Evolutionary conservation across 1,139 yeast genomes (phyloP).

Genomic region (Blastobotrys malaysiensis): DNA sequence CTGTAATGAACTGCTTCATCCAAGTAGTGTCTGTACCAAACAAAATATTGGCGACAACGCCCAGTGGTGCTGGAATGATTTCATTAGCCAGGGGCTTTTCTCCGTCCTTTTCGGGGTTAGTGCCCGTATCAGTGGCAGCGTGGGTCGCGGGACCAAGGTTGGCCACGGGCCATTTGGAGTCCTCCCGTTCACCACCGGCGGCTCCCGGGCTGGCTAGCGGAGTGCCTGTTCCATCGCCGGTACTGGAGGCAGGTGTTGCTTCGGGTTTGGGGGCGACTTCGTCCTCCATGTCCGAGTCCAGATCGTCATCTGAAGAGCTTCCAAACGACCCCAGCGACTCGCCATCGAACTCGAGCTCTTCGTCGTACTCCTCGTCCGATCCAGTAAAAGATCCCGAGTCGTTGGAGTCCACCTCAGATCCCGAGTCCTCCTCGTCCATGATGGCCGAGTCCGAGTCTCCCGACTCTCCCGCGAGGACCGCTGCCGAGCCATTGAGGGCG

Average conservation of each 20-base stretch:
- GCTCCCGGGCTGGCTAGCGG: background rate
- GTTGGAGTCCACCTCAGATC: constrained; percentile 18
- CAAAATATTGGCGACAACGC: constrained; percentile 61
- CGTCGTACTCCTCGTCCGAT: constrained; percentile 24
- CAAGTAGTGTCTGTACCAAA: constrained; percentile 71
- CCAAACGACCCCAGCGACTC: constrained; percentile 15
- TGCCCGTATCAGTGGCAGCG: constrained; percentile 46
- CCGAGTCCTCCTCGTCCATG: constrained; percentile 22
- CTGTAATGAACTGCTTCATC: constrained; percentile 46
- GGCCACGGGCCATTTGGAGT: constrained; percentile 30
- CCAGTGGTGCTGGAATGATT: constrained; percentile 67
- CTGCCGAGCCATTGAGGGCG: constrained; percentile 1
- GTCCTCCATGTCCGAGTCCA: background rate
- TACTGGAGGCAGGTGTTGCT: background rate
- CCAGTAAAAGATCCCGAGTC: constrained; percentile 4
- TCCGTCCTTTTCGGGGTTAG: constrained; percentile 45
- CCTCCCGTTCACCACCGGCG: constrained; percentile 3
- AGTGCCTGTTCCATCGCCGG: too few relatives aligned
- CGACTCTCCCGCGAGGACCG: constrained; percentile 13
- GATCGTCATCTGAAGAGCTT: constrained; percentile 5
- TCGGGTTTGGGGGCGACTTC: background rate
- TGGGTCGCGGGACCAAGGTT: constrained; percentile 54
- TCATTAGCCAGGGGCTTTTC: constrained; percentile 65
- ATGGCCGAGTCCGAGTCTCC: constrained; percentile 24
- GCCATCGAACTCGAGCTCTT: constrained; percentile 9